Evolutionary conservation across 208 protist genomes (phyloP).

Genomic region (Acanthamoeba rhysodes): DNA sequence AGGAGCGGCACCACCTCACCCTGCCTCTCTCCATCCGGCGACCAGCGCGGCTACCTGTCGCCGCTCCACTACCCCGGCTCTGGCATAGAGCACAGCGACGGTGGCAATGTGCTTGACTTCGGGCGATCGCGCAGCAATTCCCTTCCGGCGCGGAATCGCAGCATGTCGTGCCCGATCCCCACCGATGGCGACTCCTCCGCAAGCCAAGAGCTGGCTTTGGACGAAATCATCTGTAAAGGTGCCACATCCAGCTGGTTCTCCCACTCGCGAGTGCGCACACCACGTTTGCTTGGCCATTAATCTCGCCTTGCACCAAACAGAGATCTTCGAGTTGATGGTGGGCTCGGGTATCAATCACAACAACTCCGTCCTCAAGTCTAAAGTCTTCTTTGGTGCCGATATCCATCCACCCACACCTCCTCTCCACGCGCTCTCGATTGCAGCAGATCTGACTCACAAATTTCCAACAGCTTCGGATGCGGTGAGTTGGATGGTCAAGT

Average conservation of each 20-base stretch:
- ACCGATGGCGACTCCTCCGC: conserved; percentile 43
- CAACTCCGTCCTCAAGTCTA: not conserved
- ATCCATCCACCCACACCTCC: not conserved
- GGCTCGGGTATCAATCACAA: conserved; percentile 8
- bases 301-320: not conserved
- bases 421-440: not conserved
- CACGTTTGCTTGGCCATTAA: not conserved
- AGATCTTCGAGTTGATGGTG: conserved; percentile 43
- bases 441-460: not conserved
- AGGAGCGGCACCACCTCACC: not conserved
- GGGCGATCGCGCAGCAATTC: conserved; percentile 55
- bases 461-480: conserved; percentile 29
- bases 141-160: conserved; percentile 7
- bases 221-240: conserved; percentile 63
- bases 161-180: conserved; percentile 56
- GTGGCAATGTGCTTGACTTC: not conserved
- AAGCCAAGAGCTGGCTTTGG: conserved; percentile 48
- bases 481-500: conserved; percentile 47
- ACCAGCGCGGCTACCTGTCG: not conserved
- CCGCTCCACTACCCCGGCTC: not conserved
- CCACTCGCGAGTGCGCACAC: not conserved
- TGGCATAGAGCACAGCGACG: not conserved
- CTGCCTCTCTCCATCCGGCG: not conserved
- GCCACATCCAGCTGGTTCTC: not conserved
- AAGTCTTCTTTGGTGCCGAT: conserved; percentile 45